Base-by-base conservation (phyloP, 2,329 filamentous ascomycete species). In the Teratosphaeria zuluensis region DNA sequence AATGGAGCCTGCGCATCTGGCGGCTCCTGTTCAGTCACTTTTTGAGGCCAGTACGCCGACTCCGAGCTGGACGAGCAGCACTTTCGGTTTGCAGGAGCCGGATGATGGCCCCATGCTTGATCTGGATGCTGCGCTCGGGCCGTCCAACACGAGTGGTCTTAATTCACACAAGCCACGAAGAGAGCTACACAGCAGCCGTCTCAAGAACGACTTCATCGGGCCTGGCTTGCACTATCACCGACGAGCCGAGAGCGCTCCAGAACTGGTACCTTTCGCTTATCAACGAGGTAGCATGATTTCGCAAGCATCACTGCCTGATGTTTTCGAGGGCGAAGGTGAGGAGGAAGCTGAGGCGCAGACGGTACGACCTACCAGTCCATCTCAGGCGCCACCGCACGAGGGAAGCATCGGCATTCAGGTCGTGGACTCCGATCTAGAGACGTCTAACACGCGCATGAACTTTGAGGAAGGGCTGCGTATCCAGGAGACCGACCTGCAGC, bases 91-190 rank as follows among this genome's bases (percentile, higher is more conserved):
- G 28, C 52, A 55, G 58, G 38, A 62, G 58, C 55, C 62, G n/a
- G 89, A 95, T 60, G 72, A 82, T 2, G 89, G 85, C 68, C 86
- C 89, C 7, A 87, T 96, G 72, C 95, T 99, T 63, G 94, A 99
- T 72, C 78, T 99, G 51, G 94, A 99, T 75, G 92, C 92, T 19
- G 94, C 92, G 30, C 80, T 97, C 1, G 92, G 91, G 1, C 91
- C 92, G 0, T 95, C 96, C 73, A 94, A 95, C 67, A 95, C 91
- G 0, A 88, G 89, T 30, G 77, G 85, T 59, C 77, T 82, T 2
- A 84, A 86, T 60, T 88, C 86, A 80, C 84, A 87, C 61, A 83
- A 84, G 1, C 75, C 78, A 42, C 84, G 87, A 67, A 82, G 87
- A 63, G 82, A 87, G 59, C 81, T 94, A 70, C 89, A 94, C 71